Conservation (phyloP, 2,329 filamentous ascomycete species). For the Sclerotinia sclerotiorum region DNA sequence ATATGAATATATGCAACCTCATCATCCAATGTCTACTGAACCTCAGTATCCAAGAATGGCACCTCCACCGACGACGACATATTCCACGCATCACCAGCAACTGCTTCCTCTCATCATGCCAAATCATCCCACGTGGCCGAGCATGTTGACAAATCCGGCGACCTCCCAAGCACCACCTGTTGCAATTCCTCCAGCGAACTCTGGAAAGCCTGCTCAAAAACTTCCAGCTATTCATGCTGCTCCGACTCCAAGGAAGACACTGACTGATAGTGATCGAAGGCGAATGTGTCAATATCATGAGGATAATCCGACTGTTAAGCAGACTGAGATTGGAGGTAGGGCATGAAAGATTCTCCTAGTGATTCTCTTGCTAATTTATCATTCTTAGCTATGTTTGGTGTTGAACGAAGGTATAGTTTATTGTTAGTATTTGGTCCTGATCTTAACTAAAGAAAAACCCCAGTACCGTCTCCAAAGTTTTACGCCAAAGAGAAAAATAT, state of each 20-base stretch:
- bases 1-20: slow-evolving; percentile 58
- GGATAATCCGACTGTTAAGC: slow-evolving; percentile 85
- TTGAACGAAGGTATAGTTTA: slow-evolving; percentile 81
- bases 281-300: slow-evolving; percentile 94
- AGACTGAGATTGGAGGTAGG: slow-evolving; percentile 90
- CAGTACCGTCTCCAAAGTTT: slow-evolving; percentile 97
- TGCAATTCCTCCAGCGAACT: slow-evolving; percentile 53
- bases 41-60: slow-evolving; percentile 51
- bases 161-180: slow-evolving; percentile 57
- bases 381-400: slow-evolving; percentile 75
- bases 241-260: slow-evolving; percentile 75
- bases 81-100: slow-evolving; percentile 51
- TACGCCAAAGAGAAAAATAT: slow-evolving; percentile 93
- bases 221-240: slow-evolving; percentile 51
- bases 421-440: neutral
- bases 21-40: slow-evolving; percentile 63
- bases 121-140: slow-evolving; percentile 70
- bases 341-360: slow-evolving; percentile 18
- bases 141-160: slow-evolving; percentile 73
- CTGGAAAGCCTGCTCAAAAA: slow-evolving; percentile 48
- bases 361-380: slow-evolving; percentile 6
- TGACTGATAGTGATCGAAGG: slow-evolving; percentile 87
- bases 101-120: slow-evolving; percentile 73
- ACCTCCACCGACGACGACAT: slow-evolving; percentile 55
- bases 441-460: neutral